A percentile compares a stretch with the other conserved stretches of the same genome.
Conservation (phyloP, 2,329 filamentous ascomycete species). For the Xylaria sp. region DNA sequence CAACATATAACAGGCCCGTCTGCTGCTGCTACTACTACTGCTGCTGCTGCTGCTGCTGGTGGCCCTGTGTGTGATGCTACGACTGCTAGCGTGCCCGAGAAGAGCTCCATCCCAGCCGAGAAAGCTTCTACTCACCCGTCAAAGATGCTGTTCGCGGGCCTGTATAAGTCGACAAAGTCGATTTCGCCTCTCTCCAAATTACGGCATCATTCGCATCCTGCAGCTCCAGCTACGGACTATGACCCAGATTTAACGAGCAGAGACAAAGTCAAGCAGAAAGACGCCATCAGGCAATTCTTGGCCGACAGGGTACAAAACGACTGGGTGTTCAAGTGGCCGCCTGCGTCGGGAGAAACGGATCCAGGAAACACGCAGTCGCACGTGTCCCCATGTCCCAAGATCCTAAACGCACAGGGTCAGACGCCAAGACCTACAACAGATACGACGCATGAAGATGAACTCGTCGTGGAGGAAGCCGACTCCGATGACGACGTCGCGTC, state of each 20-base stretch:
- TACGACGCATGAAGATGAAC: slow-evolving; percentile 12
- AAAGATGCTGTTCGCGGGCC: slow-evolving; percentile 62
- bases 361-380: neutral
- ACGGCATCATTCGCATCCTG: slow-evolving; percentile 43
- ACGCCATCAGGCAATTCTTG: slow-evolving; percentile 61
- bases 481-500: slow-evolving; percentile 50
- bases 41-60: slow-evolving; percentile 22
- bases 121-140: slow-evolving; percentile 24
- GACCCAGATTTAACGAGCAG: slow-evolving; percentile 63
- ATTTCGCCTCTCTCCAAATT: slow-evolving; percentile 56
- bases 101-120: slow-evolving; percentile 12
- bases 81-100: slow-evolving; percentile 4
- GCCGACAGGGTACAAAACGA: slow-evolving; percentile 58
- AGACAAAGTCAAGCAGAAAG: slow-evolving; percentile 65
- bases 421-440: slow-evolving; percentile 6
- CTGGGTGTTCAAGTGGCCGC: slow-evolving; percentile 64
- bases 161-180: slow-evolving; percentile 60
- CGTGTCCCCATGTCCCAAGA: neutral
- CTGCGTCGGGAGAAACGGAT: slow-evolving; percentile 19
- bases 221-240: slow-evolving; percentile 46
- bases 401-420: neutral
- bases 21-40: slow-evolving; percentile 24
- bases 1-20: slow-evolving; percentile 29
- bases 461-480: slow-evolving; percentile 8
- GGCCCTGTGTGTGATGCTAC: neutral